Evolutionary conservation across 768 basidiomycete species (phyloP), one percentile per base, ranked within the genome.

Genomic region (Hericium coralloides): DNA sequence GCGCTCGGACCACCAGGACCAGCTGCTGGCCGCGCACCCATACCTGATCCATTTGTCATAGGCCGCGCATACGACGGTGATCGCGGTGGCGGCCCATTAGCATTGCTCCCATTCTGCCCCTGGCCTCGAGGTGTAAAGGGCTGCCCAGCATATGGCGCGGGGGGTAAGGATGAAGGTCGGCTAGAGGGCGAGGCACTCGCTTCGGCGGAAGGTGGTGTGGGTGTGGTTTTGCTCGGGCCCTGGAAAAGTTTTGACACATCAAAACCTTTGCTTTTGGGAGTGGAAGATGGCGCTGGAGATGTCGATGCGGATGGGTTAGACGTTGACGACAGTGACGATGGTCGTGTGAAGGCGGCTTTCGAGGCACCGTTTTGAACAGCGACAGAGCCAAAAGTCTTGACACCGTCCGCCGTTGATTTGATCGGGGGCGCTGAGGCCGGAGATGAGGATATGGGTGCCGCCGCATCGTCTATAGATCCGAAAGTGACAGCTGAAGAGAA

Each of bases 401-500:
- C 85, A 65, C 73, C 79, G 65, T 85, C 85, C 60, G 54, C 60
- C 49, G 82, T 75, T 22, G 43, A n/a, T 75, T 84, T 87, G 67
- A 83, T 75, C 62, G 72, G 78, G 57, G 75, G 81, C 61, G 74
- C 74, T 43, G 84, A 78, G 55, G 89, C 87, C 38, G 92, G 90
- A 9, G 90, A 91, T 49, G 90, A 87, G 38, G 91, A 89, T 65
- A 92, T 84, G 59, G 85, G 79, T 54, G 89, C 84, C 62, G 74
- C 69, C 12, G 78, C 80, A 71, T 91, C 88, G 73, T 92, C 87
- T 78, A 94, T 89, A 49, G 92, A 92, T 64, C 93, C 93, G 75
- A 95, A 94, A 52, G 87, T 88, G 63, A 95, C 85, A 53, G 80
- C 74, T 57, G 84, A 82, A 65, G 3, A 88, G 60, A 52, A 54